Conservation (phyloP, 345 rosid genomes). For the Euphorbia pulcherrima region DNA sequence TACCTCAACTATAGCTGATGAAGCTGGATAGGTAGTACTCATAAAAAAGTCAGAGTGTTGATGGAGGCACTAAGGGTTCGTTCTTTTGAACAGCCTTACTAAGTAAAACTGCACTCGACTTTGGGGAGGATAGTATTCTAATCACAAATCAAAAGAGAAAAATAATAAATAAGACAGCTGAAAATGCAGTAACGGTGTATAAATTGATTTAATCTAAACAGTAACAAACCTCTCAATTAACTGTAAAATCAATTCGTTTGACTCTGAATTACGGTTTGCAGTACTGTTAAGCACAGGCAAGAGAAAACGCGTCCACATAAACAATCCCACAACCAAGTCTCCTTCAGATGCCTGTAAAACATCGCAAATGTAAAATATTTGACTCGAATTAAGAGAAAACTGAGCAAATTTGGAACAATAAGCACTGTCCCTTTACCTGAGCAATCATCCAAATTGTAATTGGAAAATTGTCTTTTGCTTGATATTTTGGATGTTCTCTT, state of each 20-base stretch:
- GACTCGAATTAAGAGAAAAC: background rate
- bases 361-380: background rate
- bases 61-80: slow-evolving; percentile 13
- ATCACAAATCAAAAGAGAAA: background rate
- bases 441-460: slow-evolving; percentile 16
- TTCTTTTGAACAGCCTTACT: slow-evolving; percentile 11
- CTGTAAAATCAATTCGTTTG: slow-evolving; percentile 12
- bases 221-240: slow-evolving; percentile 13
- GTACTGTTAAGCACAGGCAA: slow-evolving; percentile 14
- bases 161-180: background rate
- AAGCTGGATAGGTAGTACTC: slow-evolving; percentile 8
- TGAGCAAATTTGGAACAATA: background rate
- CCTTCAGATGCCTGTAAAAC: slow-evolving; percentile 14
- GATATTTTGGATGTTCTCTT: slow-evolving; percentile 15
- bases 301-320: slow-evolving; percentile 13
- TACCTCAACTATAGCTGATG: slow-evolving; percentile 14
- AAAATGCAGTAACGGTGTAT: background rate
- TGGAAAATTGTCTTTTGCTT: slow-evolving; percentile 16
- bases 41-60: slow-evolving; percentile 15
- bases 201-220: background rate
- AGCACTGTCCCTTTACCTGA: slow-evolving; percentile 8
- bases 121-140: slow-evolving; percentile 15
- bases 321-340: slow-evolving; percentile 17
- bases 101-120: slow-evolving; percentile 5
- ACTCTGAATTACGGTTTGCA: slow-evolving; percentile 7